Evolutionary conservation across 352 stramenopile genomes (phyloP).

Genomic region (Aphanomyces invadans): DNA sequence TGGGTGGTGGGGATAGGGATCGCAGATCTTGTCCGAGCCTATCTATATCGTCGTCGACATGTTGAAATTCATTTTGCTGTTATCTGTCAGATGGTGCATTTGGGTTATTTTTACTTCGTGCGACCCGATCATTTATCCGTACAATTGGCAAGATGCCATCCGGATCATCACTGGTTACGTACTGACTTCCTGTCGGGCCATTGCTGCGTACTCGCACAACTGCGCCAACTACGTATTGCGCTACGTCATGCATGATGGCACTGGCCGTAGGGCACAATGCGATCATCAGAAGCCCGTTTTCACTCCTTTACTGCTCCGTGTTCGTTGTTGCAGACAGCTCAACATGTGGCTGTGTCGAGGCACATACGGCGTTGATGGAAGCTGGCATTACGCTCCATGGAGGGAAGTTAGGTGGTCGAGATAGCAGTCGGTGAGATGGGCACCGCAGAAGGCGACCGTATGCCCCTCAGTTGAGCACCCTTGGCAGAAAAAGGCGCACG

Average conservation of each 20-base stretch:
- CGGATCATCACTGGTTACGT: no score
- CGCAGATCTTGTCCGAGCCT: slow-evolving; percentile 2
- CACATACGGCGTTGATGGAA: background rate
- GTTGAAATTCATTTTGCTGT: background rate
- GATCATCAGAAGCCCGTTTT: no score
- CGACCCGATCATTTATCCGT: no score
- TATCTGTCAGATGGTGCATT: background rate
- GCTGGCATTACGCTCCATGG: background rate
- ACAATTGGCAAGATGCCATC: no score
- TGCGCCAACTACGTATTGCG: no score
- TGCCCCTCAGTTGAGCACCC: background rate
- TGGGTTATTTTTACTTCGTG: background rate
- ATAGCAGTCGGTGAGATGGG: slow-evolving; percentile 3
- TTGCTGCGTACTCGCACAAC: background rate
- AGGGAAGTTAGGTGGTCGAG: background rate
- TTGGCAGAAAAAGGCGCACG: slow-evolving; percentile 2
- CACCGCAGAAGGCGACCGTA: background rate
- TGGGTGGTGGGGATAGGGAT: background rate
- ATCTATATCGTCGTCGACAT: slow-evolving; percentile 12
- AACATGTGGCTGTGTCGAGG: no score
- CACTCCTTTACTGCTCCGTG: no score
- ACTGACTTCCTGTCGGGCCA: background rate
- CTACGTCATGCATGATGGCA: no score
- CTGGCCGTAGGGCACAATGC: no score
- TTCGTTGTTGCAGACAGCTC: no score